Conservation (phyloP, 2,329 filamentous ascomycete genomes). For the Aureobasidium sp. region DNA sequence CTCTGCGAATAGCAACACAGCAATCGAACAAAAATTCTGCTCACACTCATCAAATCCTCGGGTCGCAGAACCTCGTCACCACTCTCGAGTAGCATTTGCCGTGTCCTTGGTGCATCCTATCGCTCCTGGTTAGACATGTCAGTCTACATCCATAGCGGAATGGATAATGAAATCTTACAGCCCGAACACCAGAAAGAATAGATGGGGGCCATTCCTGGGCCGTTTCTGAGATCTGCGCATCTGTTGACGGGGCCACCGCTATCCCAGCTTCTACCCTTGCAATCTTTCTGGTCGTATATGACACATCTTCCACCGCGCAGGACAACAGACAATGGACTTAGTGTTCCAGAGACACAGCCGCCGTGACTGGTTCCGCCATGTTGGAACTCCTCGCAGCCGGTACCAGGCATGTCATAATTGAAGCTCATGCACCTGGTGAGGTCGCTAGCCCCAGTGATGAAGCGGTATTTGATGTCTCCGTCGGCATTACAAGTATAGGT, state of each 20-base stretch:
- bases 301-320: not conserved
- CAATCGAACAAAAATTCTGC: not conserved
- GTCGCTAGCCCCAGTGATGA: not conserved
- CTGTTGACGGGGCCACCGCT: not conserved
- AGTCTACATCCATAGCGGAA: not conserved
- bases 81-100: too few species aligned
- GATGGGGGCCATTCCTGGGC: not conserved
- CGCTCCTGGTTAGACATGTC: not conserved
- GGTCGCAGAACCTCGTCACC: too few species aligned
- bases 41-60: too few species aligned
- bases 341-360: not conserved
- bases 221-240: not conserved
- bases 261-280: not conserved
- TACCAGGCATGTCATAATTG: not conserved
- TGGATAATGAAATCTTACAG: not conserved
- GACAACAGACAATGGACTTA: not conserved
- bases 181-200: not conserved
- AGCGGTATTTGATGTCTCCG: not conserved
- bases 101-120: too few species aligned
- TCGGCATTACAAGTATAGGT: not conserved
- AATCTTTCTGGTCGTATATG: not conserved
- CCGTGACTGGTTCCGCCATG: not conserved
- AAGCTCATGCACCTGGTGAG: not conserved
- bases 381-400: not conserved
- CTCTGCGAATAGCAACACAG: not conserved